Evolutionary conservation across 2,329 filamentous ascomycete genomes (phyloP).

Genomic region (Trichoderma oligosporum): DNA sequence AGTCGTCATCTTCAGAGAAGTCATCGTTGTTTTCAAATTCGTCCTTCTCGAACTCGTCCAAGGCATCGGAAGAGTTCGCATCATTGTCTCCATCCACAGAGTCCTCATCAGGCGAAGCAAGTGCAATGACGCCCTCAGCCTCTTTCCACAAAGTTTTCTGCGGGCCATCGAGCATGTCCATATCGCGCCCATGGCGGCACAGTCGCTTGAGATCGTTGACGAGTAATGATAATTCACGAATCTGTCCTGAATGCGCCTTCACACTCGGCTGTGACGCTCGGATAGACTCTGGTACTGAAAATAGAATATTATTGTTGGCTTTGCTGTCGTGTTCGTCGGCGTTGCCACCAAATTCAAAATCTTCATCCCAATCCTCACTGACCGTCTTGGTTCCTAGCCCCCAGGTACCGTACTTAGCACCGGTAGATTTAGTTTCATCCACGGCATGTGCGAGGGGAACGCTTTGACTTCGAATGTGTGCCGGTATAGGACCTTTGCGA

Average conservation of each 20-base stretch:
- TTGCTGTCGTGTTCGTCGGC: conserved; percentile 37
- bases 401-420: conserved; percentile 75
- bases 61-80: conserved; percentile 38
- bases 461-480: conserved; percentile 76
- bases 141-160: conserved; percentile 68
- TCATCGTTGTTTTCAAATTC: conserved; percentile 40
- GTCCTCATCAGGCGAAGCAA: conserved; percentile 64
- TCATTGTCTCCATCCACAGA: conserved; percentile 38
- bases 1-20: conserved; percentile 46
- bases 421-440: conserved; percentile 53
- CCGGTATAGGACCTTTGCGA: conserved; percentile 63
- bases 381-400: conserved; percentile 73
- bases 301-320: conserved; percentile 32
- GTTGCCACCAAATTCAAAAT: conserved; percentile 69
- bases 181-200: conserved; percentile 63
- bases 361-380: conserved; percentile 86
- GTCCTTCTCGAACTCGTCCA: conserved; percentile 39
- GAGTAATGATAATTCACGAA: conserved; percentile 73
- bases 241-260: conserved; percentile 77
- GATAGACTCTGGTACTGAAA: conserved; percentile 66
- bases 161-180: conserved; percentile 60
- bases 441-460: conserved; percentile 68
- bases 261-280: conserved; percentile 79
- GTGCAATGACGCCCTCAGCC: conserved; percentile 79
- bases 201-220: conserved; percentile 81